These are phyloP conservation scores for Quercus rubra DNA, from an alignment of 306 rosid species.

Conservation along the genomic window DNA sequence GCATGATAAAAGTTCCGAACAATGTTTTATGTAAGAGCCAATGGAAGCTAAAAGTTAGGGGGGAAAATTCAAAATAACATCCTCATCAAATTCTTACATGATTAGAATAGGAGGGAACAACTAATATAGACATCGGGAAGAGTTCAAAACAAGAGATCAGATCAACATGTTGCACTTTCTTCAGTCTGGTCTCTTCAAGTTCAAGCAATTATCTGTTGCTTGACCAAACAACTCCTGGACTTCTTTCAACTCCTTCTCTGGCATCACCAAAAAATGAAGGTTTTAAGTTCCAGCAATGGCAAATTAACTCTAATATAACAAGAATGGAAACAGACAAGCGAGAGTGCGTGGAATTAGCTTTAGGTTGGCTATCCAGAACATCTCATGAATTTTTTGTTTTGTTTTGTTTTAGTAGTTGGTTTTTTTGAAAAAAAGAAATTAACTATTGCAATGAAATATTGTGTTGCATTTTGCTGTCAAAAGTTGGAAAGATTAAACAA, in stretches of 20 bases:
- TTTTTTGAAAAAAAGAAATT: too few relatives aligned
- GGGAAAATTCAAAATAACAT: background rate
- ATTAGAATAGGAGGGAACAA: too few relatives aligned
- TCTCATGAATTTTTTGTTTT: too few relatives aligned
- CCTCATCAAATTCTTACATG: background rate
- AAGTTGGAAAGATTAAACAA: background rate
- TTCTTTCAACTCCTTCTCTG: constrained; percentile 70
- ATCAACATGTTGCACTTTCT: background rate
- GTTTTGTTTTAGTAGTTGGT: too few relatives aligned
- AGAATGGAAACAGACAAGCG: background rate
- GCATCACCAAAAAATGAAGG: constrained; percentile 25
- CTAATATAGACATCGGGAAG: too few relatives aligned
- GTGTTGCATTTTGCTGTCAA: background rate
- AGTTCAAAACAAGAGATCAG: background rate
- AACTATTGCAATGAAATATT: background rate
- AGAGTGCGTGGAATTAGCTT: background rate
- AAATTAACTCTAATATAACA: background rate
- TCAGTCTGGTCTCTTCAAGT: constrained; percentile 74
- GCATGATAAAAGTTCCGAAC: background rate
- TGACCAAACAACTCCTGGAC: constrained; percentile 72
- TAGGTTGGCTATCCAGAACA: background rate
- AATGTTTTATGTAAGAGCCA: too few relatives aligned
- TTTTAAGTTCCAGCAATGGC: constrained; percentile 3
- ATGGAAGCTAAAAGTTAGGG: background rate
- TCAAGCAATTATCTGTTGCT: constrained; percentile 83